These are phyloP conservation scores for Pyrenophora teres DNA, from an alignment of 2,329 filamentous ascomycete genomes.

Conservation along the genomic window DNA sequence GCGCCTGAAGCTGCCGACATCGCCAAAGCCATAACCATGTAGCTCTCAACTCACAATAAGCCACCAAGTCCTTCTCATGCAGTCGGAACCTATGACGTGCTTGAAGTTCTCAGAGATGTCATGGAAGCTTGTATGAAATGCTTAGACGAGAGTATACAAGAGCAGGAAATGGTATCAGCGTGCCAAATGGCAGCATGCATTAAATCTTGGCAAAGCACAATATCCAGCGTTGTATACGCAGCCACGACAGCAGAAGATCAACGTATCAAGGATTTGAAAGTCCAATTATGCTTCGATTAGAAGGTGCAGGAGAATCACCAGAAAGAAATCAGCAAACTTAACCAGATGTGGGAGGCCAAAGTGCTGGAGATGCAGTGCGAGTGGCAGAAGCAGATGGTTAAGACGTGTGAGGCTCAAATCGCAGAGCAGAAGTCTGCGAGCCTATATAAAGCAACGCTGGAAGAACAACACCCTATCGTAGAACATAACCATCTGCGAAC, in stretches of 20 bases:
- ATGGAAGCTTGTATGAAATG: not conserved
- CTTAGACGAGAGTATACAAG: not conserved
- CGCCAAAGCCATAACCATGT: not conserved
- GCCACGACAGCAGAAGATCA: conserved; percentile 1
- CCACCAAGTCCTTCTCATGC: not conserved
- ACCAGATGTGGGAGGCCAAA: not conserved
- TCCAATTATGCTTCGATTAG: conserved; percentile 5
- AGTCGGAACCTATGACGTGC: not conserved
- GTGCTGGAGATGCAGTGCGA: conserved; percentile 1
- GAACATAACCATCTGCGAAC: not conserved
- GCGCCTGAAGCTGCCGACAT: not conserved
- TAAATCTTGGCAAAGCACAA: not conserved
- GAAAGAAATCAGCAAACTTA: not conserved
- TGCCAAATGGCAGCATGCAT: not conserved
- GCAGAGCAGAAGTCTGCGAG: not conserved
- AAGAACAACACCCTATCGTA: not conserved
- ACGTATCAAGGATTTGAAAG: conserved; percentile 1
- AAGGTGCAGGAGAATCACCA: not conserved
- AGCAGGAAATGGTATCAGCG: not conserved
- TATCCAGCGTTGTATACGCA: not conserved
- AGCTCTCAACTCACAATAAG: not conserved
- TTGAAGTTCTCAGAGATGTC: not conserved
- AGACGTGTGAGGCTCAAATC: not conserved
- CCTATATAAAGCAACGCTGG: not conserved
- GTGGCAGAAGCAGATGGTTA: conserved; percentile 1